A percentile compares a stretch with the other conserved stretches of the same genome.
Evolutionary conservation across 345 rosid species (phyloP).

Genomic region (Balakata baccata): DNA sequence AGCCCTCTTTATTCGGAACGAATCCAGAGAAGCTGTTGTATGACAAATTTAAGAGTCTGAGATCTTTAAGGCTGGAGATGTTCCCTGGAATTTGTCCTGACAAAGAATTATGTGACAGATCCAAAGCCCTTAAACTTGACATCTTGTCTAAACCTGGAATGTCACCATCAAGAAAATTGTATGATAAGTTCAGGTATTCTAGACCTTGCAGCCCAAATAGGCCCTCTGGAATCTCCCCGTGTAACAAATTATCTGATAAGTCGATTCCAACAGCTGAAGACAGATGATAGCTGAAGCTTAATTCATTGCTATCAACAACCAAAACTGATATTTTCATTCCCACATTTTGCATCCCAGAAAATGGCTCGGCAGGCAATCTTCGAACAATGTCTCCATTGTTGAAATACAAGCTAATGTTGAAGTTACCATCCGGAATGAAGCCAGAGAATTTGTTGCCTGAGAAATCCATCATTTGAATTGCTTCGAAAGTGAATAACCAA

Average conservation of each 20-base stretch:
- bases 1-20: constrained; percentile 55
- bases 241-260: constrained; percentile 67
- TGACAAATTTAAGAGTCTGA: constrained; percentile 59
- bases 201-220: constrained; percentile 63
- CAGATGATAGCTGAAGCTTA: constrained; percentile 57
- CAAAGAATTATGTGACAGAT: constrained; percentile 74
- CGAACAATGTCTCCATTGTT: constrained; percentile 32
- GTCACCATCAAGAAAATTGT: constrained; percentile 69
- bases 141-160: constrained; percentile 60
- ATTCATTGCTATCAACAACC: constrained; percentile 49
- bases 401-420: constrained; percentile 57
- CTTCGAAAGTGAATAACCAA: constrained; percentile 72
- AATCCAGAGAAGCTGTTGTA: constrained; percentile 76
- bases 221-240: constrained; percentile 64
- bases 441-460: constrained; percentile 78
- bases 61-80: constrained; percentile 49
- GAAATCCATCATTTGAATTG: constrained; percentile 69
- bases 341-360: constrained; percentile 24
- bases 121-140: constrained; percentile 58
- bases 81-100: constrained; percentile 62
- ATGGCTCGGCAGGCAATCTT: constrained; percentile 20
- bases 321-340: constrained; percentile 47
- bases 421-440: constrained; percentile 70
- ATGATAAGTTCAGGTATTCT: constrained; percentile 76
- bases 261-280: constrained; percentile 61